Evolutionary conservation across 1,284 basidiomycete species (phyloP), one percentile per base, ranked within the genome.

Genomic region (Gymnopus androsaceus): DNA sequence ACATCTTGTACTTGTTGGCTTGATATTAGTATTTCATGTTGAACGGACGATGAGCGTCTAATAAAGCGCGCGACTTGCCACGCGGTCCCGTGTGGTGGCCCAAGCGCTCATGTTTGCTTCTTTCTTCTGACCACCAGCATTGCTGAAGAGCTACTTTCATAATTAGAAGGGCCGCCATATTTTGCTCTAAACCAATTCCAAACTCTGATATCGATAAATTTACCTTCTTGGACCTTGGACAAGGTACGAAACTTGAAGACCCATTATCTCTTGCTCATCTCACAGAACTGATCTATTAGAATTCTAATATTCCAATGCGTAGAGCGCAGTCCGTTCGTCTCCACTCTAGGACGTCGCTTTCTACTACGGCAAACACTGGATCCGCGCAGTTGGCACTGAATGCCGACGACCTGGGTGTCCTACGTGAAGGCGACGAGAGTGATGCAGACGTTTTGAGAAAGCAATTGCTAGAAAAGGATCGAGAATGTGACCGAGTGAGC

Each of bases 401-500:
- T 54, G 57, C 75, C 3, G 79, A 89, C 60, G 88, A 90, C 59
- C 75, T 90, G 3, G 79, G 82, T 23, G 64, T 81, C 27, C 67
- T 90, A 38, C 76, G 76, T 55, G 88, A 90, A 66, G 70, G 72
- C 7, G 79, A 83, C 40, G 85, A 88, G 56, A 72, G 80, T 6
- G 69, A 73, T 19, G 86, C 90, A 63, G 86, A 87, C 51, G 69
- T 75, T 2, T 72, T 90, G 42, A 76, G 86, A 40, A 73, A 78
- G 40, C 85, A 88, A 51, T 70, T 90, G 51, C 67, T 87, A n/a
- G 87, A 88, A 51, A 84, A 83, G 61, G 85, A 88, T 47, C 72
- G 85, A 51, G 87, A 90, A 66, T 84, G 82, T 59, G 88, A 90
- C 68, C 84, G 79, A 71, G 87, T 85, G 48, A 33, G 69, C 62